Base-by-base conservation (phyloP, 805 yeast genomes). In the Millerago galiae region DNA sequence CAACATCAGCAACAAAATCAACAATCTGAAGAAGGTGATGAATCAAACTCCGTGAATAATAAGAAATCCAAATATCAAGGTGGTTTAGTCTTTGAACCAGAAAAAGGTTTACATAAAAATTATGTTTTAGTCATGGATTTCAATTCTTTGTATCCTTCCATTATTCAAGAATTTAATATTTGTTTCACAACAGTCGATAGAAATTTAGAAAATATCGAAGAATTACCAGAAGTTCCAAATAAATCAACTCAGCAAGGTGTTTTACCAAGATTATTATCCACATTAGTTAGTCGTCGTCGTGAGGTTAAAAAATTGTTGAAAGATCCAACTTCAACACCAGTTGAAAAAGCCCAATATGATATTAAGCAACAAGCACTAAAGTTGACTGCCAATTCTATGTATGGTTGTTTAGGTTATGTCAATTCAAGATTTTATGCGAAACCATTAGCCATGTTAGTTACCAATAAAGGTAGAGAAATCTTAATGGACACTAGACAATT, bases 321-420 rank as follows among this genome's bases (percentile, higher is more conserved):
- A 54, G 81, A 79, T 50, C 82, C 90, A 28, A 72, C 74, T 35
- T 77, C 81, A 17, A 71, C 81, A 0, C 69, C 79, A 0, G 65
- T 70, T 41, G 89, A 86, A 58, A 77, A 65, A 43, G 83, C 86
- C 0, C 96, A 91, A 58, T 88, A 83, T 70, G 98, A 93, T 61
- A 89, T 90, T 58, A 87, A 90, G 58, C 99, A 93, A 63, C 95
- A 84, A 61, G 98, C 99, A 0, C 75, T 93, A 60, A 93, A 93
- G 61, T 72, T 93, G 59, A 95, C 99, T 2, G 99, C 99, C 25
- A 93, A 93, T 65, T 93, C 99, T n/a, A 91, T 93, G 97, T 93
- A 93, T 66, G 99, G 99, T 59, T 93, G 98, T 75, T 74, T 93
- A 54, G 99, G 99, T 52, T 90, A 81, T 61, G 84, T 83, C 7